Percentiles rank a stretch among this genome's conserved stretches.
Conservation (phyloP, 1,284 basidiomycete genomes). For the Apiotrichum gracile region DNA sequence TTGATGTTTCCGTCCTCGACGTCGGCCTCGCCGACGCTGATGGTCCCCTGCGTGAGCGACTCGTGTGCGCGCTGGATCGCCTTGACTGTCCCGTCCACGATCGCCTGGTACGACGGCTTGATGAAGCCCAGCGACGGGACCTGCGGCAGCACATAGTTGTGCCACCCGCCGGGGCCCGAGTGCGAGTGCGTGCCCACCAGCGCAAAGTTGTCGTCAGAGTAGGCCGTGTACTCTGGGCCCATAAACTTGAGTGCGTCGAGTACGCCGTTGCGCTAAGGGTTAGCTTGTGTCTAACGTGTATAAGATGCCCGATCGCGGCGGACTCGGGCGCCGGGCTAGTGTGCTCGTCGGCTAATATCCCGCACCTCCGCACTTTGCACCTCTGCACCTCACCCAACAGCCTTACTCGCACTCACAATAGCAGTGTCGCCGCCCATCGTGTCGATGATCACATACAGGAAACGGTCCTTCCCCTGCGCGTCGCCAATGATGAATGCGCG, state of each 20-base stretch:
- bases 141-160: slow-evolving; percentile 14
- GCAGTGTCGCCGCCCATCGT: slow-evolving; percentile 6
- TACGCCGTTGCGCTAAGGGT: slow-evolving; percentile 2
- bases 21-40: slow-evolving; percentile 5
- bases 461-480: neutral
- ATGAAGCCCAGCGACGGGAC: slow-evolving; percentile 7
- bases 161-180: slow-evolving; percentile 11
- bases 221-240: neutral
- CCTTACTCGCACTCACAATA: neutral
- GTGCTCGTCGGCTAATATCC: too few species aligned
- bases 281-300: too few species aligned
- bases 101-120: slow-evolving; percentile 8
- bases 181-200: slow-evolving; percentile 11
- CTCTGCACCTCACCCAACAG: too few species aligned
- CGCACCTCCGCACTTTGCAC: too few species aligned
- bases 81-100: slow-evolving; percentile 4
- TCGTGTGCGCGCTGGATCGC: slow-evolving; percentile 8
- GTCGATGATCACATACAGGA: slow-evolving; percentile 13
- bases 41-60: slow-evolving; percentile 1
- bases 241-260: slow-evolving; percentile 2
- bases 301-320: too few species aligned
- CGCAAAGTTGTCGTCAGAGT: slow-evolving; percentile 4
- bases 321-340: too few species aligned
- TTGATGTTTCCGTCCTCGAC: slow-evolving; percentile 15
- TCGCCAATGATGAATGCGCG: slow-evolving; percentile 7